These are phyloP conservation scores for Camelina neglecta DNA, from an alignment of 345 rosid species.

Conservation along the genomic window DNA sequence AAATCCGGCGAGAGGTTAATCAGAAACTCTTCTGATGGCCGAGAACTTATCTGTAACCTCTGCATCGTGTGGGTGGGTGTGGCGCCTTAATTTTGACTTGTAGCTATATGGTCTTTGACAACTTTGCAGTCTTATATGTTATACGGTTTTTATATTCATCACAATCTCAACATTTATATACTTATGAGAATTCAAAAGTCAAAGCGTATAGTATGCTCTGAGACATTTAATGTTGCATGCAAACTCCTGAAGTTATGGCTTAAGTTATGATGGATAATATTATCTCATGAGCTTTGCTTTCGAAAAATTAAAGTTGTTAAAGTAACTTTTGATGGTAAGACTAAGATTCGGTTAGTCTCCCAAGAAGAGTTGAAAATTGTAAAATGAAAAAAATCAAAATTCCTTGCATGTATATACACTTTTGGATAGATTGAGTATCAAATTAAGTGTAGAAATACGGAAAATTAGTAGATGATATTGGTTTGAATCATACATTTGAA, in stretches of 20 bases:
- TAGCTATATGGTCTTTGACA: conserved; percentile 5
- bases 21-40: conserved; percentile 55
- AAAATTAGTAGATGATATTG: no score
- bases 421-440: no score
- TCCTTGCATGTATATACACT: neutral
- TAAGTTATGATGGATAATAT: conserved; percentile 35
- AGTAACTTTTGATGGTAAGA: conserved; percentile 1
- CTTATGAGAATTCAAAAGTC: conserved; percentile 15
- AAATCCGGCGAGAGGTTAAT: conserved; percentile 48
- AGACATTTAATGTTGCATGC: conserved; percentile 37
- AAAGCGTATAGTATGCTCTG: neutral
- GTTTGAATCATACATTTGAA: no score
- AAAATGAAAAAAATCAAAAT: neutral
- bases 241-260: conserved; percentile 43
- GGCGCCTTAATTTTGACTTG: neutral
- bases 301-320: conserved; percentile 19
- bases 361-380: conserved; percentile 15
- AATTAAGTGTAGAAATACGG: no score
- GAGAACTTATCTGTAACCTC: conserved; percentile 44
- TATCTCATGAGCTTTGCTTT: conserved; percentile 30
- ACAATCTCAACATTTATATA: neutral
- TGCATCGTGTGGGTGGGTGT: conserved; percentile 46
- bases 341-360: conserved; percentile 21
- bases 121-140: neutral
- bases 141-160: neutral